Base-by-base conservation (phyloP, 2,329 filamentous ascomycete genomes). In the Ophiostoma montium region DNA sequence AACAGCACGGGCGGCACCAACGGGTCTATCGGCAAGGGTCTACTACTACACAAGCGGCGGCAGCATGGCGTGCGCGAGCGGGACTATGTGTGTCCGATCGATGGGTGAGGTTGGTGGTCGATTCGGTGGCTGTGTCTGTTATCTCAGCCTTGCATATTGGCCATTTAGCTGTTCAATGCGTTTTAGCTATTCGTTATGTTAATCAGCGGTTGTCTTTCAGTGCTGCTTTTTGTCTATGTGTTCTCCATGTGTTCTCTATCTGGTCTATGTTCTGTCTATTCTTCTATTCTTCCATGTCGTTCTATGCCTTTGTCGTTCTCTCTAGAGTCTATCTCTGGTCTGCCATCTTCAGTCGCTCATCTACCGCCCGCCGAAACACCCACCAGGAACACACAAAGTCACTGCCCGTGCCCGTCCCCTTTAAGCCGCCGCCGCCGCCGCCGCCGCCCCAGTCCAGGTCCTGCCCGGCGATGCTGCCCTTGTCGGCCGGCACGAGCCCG, bases 361-460 rank as follows among this genome's bases (percentile, higher is more conserved):
- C 11, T 39, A 19, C n/a, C 27, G 13, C 12, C 12, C 54, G 50
- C 15, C 41, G 35, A 21, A 56, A 56, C 15, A 52, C 44, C 54
- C 54, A 56, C 54, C 54, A 56, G 12, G 21, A 33, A 38, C 54
- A 56, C 18, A 41, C 30, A 38, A 56, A 56, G 7, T 43, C 23
- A n/a, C 44, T 27, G 35, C 21, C 42, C 18, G n/a, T 43, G n/a
- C 19, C 44, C 15, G 27, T 27, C 3, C 45, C 71, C 23, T 70
- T 69, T 30, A 4, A 4, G 23, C 23, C 23, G 8, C 23, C 23
- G 23, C 68, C 68, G 2, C 23, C 23, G 23, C 23, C 23, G 8
- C 23, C 23, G 23, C 68, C 68, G 2, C 71, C 74, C 85, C 85
- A 90, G 61, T 90, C 85, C 60, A 39, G 48, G 50, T 90, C 85